Evolutionary conservation across 2,329 filamentous ascomycete species (phyloP).

Genomic region (Colletotrichum filicis): DNA sequence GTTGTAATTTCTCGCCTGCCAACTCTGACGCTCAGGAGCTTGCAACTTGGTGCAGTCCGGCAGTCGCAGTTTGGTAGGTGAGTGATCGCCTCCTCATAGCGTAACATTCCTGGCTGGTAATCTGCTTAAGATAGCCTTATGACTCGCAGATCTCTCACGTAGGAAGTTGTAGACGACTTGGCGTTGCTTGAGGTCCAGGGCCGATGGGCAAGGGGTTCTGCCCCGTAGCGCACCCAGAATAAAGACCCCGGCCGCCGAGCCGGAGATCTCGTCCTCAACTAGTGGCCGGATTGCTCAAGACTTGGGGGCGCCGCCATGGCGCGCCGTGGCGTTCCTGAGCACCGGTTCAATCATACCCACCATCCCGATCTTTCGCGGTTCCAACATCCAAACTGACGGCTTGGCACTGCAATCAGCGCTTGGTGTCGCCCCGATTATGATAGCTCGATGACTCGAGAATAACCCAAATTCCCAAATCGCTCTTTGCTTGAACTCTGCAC

Average conservation of each 20-base stretch:
- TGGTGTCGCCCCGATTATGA: not conserved
- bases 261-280: not conserved
- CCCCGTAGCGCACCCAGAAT: not conserved
- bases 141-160: conserved; percentile 20
- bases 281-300: not conserved
- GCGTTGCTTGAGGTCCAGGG: not conserved
- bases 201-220: not conserved
- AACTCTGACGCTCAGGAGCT: not conserved
- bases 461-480: not conserved
- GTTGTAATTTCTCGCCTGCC: not conserved
- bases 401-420: conserved; percentile 12
- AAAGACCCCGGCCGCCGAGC: conserved; percentile 2
- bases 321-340: not conserved
- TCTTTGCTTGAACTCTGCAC: not conserved
- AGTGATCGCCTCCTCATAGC: conserved; percentile 12
- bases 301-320: not conserved
- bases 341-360: not conserved
- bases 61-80: not conserved
- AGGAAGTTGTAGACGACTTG: conserved; percentile 18
- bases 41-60: not conserved
- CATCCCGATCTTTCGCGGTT: not conserved
- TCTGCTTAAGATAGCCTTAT: conserved; percentile 2
- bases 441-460: not conserved
- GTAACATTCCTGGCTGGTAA: not conserved
- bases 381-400: conserved; percentile 28